Evolutionary conservation across 208 protist species (phyloP).

Genomic region (Sergeia podlipaevii): DNA sequence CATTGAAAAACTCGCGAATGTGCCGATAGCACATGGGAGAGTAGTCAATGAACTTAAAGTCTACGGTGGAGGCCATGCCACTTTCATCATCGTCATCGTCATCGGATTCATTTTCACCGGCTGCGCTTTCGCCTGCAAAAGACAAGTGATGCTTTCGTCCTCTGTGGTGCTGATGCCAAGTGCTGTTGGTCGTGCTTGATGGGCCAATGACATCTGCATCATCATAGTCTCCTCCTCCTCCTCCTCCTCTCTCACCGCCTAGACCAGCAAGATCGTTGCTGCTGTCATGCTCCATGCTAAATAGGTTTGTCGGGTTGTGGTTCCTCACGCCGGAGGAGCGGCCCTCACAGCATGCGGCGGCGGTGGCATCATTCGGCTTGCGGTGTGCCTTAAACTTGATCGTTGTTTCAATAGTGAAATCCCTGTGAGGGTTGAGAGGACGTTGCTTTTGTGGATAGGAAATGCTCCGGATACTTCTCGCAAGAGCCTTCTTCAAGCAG

Average conservation of each 20-base stretch:
- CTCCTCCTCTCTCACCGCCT: constrained; percentile 6
- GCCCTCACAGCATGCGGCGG: constrained; percentile 20
- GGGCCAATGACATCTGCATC: not conserved
- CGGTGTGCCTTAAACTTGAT: constrained; percentile 30
- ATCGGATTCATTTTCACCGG: constrained; percentile 9
- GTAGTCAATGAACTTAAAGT: constrained; percentile 86
- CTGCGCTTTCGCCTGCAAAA: constrained; percentile 1
- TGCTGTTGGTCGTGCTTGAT: not conserved
- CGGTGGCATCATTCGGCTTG: not conserved
- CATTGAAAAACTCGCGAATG: constrained; percentile 83
- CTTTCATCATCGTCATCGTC: constrained; percentile 41
- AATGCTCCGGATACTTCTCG: constrained; percentile 72
- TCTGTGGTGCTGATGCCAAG: not conserved
- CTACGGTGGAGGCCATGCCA: constrained; percentile 22
- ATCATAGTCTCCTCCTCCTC: constrained; percentile 2
- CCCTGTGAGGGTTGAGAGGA: constrained; percentile 65
- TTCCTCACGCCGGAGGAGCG: not conserved
- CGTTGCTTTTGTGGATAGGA: constrained; percentile 78
- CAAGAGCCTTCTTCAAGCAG: constrained; percentile 81
- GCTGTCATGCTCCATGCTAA: constrained; percentile 1
- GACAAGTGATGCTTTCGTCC: not conserved
- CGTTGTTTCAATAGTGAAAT: constrained; percentile 77
- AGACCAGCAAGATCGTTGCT: not conserved
- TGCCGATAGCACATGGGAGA: constrained; percentile 91
- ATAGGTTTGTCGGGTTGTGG: not conserved